These are phyloP conservation scores for Herpotrichia juniperi DNA, from an alignment of 2,329 filamentous ascomycete species.

Conservation along the genomic window DNA sequence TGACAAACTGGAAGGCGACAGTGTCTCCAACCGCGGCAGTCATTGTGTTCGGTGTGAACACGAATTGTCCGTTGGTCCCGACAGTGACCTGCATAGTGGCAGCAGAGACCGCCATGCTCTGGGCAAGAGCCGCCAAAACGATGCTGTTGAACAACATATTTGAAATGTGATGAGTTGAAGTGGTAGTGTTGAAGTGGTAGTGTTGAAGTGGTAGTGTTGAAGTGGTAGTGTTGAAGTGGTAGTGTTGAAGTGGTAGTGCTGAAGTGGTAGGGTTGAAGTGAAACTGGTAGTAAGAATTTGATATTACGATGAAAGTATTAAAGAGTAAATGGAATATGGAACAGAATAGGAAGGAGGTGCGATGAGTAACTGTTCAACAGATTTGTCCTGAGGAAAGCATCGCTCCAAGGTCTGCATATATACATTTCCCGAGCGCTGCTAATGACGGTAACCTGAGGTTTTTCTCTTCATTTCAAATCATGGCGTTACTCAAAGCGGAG, in stretches of 20 bases:
- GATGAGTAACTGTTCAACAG: too few relatives aligned
- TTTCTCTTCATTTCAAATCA: background rate
- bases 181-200: background rate
- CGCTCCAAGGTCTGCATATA: background rate
- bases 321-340: background rate
- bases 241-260: background rate
- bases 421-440: background rate
- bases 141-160: constrained; percentile 31
- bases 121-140: constrained; percentile 25
- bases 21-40: constrained; percentile 35
- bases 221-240: background rate
- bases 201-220: background rate
- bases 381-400: background rate
- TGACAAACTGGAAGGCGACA: constrained; percentile 34
- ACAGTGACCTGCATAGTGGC: constrained; percentile 38
- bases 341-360: background rate
- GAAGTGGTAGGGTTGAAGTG: background rate
- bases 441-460: background rate
- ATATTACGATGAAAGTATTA: too few relatives aligned
- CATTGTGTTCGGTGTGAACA: constrained; percentile 32
- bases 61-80: constrained; percentile 38
- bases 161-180: background rate
- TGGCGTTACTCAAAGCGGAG: background rate
- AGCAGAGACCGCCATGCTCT: constrained; percentile 30
- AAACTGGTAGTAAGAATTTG: too few relatives aligned